Base-by-base conservation (phyloP, 2,329 filamentous ascomycete species). In the Anthostomella pinea region DNA sequence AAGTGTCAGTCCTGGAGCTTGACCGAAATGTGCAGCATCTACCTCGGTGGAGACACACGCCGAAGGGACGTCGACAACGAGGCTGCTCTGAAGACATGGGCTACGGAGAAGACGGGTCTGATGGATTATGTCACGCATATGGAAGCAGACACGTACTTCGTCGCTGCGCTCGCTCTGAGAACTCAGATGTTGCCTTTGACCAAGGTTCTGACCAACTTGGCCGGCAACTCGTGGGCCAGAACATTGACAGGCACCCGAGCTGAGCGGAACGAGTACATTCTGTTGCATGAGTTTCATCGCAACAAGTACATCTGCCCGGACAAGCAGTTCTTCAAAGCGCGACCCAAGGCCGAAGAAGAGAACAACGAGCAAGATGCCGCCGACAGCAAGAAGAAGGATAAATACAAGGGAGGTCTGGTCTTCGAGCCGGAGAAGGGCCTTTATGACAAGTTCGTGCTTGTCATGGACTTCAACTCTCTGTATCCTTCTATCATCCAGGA, bases 381-480 rank as follows among this genome's bases (percentile, higher is more conserved):
- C 7, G 86, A 88, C 46, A 79, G 77, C 41, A 98, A 96, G 68
- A 98, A 97, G 73, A 98, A 96, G 64, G 94, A 98, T 68, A 98
- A 97, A 65, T 98, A 85, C 72, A 97, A 98, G 70, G 93, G 93
- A 59, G 93, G 94, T 73, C 81, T 98, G 20, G 93, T 98, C 39
- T 97, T 98, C 53, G 93, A 98, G 62, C 93, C 93, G 4, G 90
- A 97, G 62, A 96, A 91, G 64, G 93, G 94, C 13, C 76, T 98
- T 4, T 98, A 98, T 59, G 93, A 98, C 74, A 95, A 94, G 66
- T 96, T 94, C 63, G 86, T 98, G 35, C 77, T 98, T 38, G 94
- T 98, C 64, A 98, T 98, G 94, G 93, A 98, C 72, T 98, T 98
- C 73, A 98, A 98, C 75, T 96, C 90, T 54, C 73, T 98, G 45